These are phyloP conservation scores for Boletellus dicymbophilus DNA, from an alignment of 1,284 basidiomycete genomes.

Conservation along the genomic window DNA sequence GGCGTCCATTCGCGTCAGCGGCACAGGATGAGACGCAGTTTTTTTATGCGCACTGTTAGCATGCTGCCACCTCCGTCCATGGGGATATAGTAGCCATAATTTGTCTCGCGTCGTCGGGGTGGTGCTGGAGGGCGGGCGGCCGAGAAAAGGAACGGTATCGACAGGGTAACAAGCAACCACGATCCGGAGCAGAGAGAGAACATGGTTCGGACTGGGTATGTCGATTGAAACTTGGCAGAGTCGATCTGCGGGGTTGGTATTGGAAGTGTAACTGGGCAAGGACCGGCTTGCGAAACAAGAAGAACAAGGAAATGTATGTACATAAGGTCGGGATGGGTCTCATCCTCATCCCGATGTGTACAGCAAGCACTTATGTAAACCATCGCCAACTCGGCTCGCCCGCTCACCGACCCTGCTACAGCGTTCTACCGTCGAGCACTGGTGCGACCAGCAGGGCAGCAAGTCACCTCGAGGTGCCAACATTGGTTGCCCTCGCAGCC, in stretches of 20 bases:
- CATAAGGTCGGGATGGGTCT: no score
- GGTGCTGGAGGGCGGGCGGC: constrained; percentile 1
- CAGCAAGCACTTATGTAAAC: no score
- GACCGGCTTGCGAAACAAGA: not conserved
- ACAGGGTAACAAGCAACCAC: constrained; percentile 13
- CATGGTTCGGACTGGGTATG: no score
- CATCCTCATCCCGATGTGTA: no score
- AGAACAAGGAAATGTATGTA: no score
- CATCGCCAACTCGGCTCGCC: no score
- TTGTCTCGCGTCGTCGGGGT: constrained; percentile 23
- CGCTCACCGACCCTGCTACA: not conserved
- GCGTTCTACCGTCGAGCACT: no score
- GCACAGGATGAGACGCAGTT: not conserved
- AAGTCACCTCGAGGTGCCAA: no score
- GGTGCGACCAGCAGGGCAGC: no score
- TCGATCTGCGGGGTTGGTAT: not conserved
- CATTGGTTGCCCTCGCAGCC: no score
- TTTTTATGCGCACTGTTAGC: constrained; percentile 50
- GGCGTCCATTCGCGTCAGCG: not conserved
- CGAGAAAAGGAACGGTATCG: constrained; percentile 7
- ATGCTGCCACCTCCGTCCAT: constrained; percentile 42
- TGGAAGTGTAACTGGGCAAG: not conserved
- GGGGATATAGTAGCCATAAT: constrained; percentile 48
- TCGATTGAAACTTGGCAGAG: no score
- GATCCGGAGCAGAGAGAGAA: not conserved